These are phyloP conservation scores for Solanum sitiens DNA, from an alignment of 257 asterid genomes.

Conservation along the genomic window DNA sequence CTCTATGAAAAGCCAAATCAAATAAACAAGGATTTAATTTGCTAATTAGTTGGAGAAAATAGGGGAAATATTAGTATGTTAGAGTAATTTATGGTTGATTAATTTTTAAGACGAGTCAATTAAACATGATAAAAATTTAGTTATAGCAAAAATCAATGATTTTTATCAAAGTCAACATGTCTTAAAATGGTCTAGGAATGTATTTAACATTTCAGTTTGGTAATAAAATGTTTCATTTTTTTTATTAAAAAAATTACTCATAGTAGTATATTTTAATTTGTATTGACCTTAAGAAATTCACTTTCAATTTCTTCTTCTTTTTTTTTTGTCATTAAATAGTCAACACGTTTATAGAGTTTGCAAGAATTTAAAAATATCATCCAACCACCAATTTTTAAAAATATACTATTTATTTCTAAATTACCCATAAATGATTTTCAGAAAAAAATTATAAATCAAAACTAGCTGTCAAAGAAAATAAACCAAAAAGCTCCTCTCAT, in stretches of 20 bases:
- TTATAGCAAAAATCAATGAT: background rate
- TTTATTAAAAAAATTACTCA: background rate
- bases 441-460: background rate
- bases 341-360: background rate
- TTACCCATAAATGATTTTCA: background rate
- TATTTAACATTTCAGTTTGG: background rate
- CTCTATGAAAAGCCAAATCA: background rate
- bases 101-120: background rate
- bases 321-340: background rate
- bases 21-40: background rate
- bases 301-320: background rate
- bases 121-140: background rate
- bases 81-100: background rate
- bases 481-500: background rate
- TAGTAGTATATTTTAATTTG: background rate
- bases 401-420: background rate
- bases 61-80: background rate
- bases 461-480: background rate
- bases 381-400: background rate
- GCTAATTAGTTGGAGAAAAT: background rate
- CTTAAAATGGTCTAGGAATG: background rate
- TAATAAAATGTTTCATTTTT: background rate
- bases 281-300: background rate
- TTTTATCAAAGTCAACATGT: background rate
- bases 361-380: background rate